A percentile compares a stretch with the other conserved stretches of the same genome.
These are phyloP conservation scores for Blastobotrys mokoenaii DNA, from an alignment of 805 yeast genomes.

Conservation along the genomic window DNA sequence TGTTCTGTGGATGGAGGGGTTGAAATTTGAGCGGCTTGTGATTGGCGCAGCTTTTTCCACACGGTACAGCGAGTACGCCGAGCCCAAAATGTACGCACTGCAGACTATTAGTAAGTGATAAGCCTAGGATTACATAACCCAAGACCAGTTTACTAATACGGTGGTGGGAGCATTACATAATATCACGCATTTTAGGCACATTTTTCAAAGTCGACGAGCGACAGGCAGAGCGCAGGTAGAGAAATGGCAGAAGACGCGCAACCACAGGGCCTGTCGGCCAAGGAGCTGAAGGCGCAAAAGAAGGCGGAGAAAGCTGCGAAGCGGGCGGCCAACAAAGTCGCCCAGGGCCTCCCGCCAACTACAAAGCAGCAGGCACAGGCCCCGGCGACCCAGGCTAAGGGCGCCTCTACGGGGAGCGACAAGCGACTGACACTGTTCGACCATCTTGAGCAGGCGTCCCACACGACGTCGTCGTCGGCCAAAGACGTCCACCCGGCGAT, in stretches of 20 bases:
- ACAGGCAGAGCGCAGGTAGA: too few species aligned
- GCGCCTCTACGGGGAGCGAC: constrained; percentile 7
- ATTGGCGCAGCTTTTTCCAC: too few species aligned
- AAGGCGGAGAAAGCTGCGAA: constrained; percentile 88
- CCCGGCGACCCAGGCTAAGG: constrained; percentile 8
- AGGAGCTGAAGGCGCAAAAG: constrained; percentile 78
- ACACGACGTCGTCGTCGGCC: constrained; percentile 39
- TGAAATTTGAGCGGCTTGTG: neutral
- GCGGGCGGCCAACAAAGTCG: constrained; percentile 79
- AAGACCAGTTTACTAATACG: too few species aligned
- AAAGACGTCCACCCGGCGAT: constrained; percentile 83
- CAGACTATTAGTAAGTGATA: too few species aligned
- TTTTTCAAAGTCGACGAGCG: too few species aligned
- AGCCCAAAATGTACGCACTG: too few species aligned
- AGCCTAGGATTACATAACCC: too few species aligned
- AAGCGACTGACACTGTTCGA: constrained; percentile 26
- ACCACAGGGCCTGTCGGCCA: constrained; percentile 41
- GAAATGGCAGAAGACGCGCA: neutral
- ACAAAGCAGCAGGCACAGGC: constrained; percentile 26
- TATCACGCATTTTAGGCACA: too few species aligned
- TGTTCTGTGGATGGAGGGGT: neutral
- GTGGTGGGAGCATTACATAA: too few species aligned
- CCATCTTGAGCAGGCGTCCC: constrained; percentile 30
- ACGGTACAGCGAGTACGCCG: too few species aligned
- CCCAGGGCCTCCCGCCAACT: constrained; percentile 32